Evolutionary conservation across 2,329 filamentous ascomycete species (phyloP).

Genomic region (Aspergillus sp.): DNA sequence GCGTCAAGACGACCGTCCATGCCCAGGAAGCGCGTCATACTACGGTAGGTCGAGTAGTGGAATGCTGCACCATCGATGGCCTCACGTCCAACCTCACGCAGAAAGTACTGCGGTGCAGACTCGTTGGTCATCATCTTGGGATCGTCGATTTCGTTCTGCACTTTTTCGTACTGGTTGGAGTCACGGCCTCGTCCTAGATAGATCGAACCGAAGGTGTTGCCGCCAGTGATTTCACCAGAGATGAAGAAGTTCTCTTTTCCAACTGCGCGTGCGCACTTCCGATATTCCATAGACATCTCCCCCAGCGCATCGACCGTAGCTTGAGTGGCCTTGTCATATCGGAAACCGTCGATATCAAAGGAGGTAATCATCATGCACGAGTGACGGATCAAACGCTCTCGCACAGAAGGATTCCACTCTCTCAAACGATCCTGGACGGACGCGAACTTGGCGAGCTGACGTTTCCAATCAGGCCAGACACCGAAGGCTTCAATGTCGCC

Average conservation of each 20-base stretch:
- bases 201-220: constrained; percentile 60
- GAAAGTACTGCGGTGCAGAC: constrained; percentile 45
- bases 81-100: constrained; percentile 53
- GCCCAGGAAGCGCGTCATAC: constrained; percentile 61
- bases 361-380: constrained; percentile 63
- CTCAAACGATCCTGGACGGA: constrained; percentile 66
- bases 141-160: constrained; percentile 36
- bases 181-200: constrained; percentile 63
- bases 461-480: constrained; percentile 62
- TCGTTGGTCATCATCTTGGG: constrained; percentile 33
- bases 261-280: constrained; percentile 56
- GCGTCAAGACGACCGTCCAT: constrained; percentile 58
- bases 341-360: constrained; percentile 66
- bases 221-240: constrained; percentile 63
- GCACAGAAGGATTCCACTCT: constrained; percentile 61
- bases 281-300: constrained; percentile 57
- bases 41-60: constrained; percentile 64
- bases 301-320: constrained; percentile 62
- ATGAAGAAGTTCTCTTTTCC: constrained; percentile 66
- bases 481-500: constrained; percentile 65
- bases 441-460: constrained; percentile 65
- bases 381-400: constrained; percentile 58
- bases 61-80: constrained; percentile 63
- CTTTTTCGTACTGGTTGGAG: constrained; percentile 47
- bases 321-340: constrained; percentile 67